Conservation (phyloP, 2,329 filamentous ascomycete species). For the Ophiostoma australiae region DNA sequence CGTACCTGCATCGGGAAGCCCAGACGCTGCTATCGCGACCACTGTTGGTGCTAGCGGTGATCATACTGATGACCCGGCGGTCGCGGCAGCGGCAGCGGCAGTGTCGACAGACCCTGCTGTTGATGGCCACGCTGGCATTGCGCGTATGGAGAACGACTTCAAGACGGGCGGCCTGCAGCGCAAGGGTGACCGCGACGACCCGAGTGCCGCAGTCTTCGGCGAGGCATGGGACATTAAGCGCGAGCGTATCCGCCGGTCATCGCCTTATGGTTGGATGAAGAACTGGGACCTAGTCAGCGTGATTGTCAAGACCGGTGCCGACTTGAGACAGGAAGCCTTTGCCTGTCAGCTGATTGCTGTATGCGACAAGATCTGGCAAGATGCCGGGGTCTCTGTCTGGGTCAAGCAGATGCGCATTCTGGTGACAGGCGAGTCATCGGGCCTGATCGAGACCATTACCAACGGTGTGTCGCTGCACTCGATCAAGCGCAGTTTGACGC, state of each 20-base stretch:
- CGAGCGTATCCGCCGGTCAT: conserved; percentile 76
- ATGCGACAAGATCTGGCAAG: conserved; percentile 76
- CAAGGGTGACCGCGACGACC: conserved; percentile 77
- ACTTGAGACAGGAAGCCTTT: conserved; percentile 79
- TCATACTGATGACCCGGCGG: conserved; percentile 5
- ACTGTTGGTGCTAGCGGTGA: conserved; percentile 15
- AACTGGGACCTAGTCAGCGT: conserved; percentile 85
- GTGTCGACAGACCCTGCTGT: conserved; percentile 39
- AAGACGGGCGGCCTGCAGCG: conserved; percentile 79
- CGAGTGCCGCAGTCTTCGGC: conserved; percentile 78
- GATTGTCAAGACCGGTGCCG: conserved; percentile 80
- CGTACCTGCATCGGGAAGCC: neutral
- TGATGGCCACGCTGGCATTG: conserved; percentile 68
- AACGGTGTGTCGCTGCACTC: conserved; percentile 85
- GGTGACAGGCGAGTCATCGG: conserved; percentile 78
- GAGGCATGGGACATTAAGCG: conserved; percentile 82
- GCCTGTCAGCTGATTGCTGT: conserved; percentile 79
- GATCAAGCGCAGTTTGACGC: conserved; percentile 73
- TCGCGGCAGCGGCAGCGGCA: neutral
- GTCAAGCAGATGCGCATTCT: conserved; percentile 83
- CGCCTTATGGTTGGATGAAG: conserved; percentile 82
- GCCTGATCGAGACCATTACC: conserved; percentile 81
- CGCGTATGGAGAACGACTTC: conserved; percentile 83
- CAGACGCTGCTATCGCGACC: neutral
- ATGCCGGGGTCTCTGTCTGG: conserved; percentile 73